Percentiles rank a stretch among this genome's conserved stretches.
These are phyloP conservation scores for Articulospora tetracladia DNA, from an alignment of 495 filamentous ascomycete genomes.

Conservation along the genomic window DNA sequence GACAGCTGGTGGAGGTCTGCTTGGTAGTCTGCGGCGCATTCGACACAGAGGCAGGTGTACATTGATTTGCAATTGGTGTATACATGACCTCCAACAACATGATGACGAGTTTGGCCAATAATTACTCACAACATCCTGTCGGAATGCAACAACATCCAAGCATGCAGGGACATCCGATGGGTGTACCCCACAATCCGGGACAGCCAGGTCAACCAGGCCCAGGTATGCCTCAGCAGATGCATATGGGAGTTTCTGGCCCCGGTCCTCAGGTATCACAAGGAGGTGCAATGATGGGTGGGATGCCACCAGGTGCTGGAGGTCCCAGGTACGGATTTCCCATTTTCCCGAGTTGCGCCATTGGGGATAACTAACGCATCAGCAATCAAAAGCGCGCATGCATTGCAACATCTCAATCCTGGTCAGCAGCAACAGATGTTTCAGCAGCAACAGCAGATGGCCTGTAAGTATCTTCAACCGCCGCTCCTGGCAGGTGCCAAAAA, in stretches of 20 bases:
- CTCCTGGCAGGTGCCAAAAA: slow-evolving; percentile 4
- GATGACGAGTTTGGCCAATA: slow-evolving; percentile 70
- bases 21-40: slow-evolving; percentile 16
- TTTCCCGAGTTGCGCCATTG: background rate
- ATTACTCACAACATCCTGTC: slow-evolving; percentile 65
- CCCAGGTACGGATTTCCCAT: slow-evolving; percentile 45
- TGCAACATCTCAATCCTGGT: slow-evolving; percentile 72
- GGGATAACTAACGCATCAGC: background rate
- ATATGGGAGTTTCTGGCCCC: slow-evolving; percentile 80
- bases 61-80: slow-evolving; percentile 16
- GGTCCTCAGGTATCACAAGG: slow-evolving; percentile 75
- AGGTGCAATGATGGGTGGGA: slow-evolving; percentile 67
- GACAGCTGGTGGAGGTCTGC: slow-evolving; percentile 16
- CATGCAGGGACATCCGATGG: slow-evolving; percentile 75
- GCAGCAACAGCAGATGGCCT: slow-evolving; percentile 24
- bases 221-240: slow-evolving; percentile 74
- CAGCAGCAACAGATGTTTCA: slow-evolving; percentile 49
- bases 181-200: slow-evolving; percentile 55
- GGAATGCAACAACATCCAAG: slow-evolving; percentile 71
- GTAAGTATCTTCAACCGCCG: slow-evolving; percentile 22
- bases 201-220: slow-evolving; percentile 58
- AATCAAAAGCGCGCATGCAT: slow-evolving; percentile 54
- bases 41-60: slow-evolving; percentile 6
- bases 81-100: slow-evolving; percentile 32
- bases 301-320: slow-evolving; percentile 67